phyloP scores from a whole-genome alignment of 441 rosid species.

The Adansonia gregorii region DNA sequence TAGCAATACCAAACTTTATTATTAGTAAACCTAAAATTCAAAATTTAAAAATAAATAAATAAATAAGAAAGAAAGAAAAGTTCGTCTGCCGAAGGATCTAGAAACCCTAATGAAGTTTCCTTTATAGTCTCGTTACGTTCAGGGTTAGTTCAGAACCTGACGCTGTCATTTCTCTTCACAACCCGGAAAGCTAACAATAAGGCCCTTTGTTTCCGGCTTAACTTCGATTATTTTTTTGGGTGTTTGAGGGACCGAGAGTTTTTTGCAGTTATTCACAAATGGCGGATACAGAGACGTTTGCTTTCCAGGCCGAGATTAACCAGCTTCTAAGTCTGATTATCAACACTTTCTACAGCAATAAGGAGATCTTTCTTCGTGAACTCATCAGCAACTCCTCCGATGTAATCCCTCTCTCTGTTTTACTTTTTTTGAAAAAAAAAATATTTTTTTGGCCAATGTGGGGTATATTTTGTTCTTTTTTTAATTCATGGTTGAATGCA shows the following conservation, averaged over 20 bases:
- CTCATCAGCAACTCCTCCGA: slow-evolving; percentile 68
- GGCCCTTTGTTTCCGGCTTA: too few species aligned
- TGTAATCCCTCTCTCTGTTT: slow-evolving; percentile 26
- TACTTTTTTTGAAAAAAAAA: neutral
- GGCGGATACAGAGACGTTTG: slow-evolving; percentile 43
- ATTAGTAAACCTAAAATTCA: neutral
- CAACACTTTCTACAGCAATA: slow-evolving; percentile 20
- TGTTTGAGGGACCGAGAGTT: neutral
- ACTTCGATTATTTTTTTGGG: neutral
- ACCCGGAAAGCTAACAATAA: neutral
- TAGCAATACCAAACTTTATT: neutral
- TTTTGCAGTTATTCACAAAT: slow-evolving; percentile 23
- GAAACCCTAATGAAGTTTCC: slow-evolving; percentile 48
- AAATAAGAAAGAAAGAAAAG: neutral
- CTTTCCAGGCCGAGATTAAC: slow-evolving; percentile 23
- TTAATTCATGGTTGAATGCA: neutral
- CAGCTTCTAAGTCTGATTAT: slow-evolving; percentile 21
- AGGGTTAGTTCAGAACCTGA: neutral
- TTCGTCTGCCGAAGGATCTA: slow-evolving; percentile 53
- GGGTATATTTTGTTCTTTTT: neutral
- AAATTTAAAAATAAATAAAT: neutral
- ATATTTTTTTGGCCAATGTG: neutral
- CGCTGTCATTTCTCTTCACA: neutral
- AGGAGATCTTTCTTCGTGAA: slow-evolving; percentile 77
- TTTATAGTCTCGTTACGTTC: slow-evolving; percentile 22